A percentile compares a stretch with the other conserved stretches of the same genome.
Evolutionary conservation across 257 asterid species (phyloP).

Genomic region (Solanum arcanum): DNA sequence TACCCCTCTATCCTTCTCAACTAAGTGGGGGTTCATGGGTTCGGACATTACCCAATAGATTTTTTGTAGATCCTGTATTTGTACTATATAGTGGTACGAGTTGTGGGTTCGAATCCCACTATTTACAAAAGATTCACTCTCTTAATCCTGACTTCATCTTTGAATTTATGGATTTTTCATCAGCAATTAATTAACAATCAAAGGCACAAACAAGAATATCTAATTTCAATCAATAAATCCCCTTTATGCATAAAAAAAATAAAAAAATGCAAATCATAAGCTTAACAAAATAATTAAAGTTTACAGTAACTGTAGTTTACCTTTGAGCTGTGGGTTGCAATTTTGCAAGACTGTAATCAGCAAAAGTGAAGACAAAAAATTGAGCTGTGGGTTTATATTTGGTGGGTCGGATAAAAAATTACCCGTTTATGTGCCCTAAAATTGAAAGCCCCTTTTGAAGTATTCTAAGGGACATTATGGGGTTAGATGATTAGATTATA

Average conservation of each 20-base stretch:
- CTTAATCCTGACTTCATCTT: no score
- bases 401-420: not conserved
- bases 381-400: not conserved
- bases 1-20: not conserved
- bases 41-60: fast-evolving
- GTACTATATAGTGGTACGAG: no score
- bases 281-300: not conserved
- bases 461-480: not conserved
- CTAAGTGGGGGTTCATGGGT: not conserved
- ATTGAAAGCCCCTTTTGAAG: not conserved
- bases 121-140: no score
- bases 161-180: not conserved
- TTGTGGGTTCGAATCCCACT: no score
- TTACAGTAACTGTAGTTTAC: not conserved
- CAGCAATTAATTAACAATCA: not conserved
- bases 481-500: not conserved
- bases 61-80: no score
- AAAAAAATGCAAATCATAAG: not conserved
- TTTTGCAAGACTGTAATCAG: not conserved
- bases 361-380: not conserved
- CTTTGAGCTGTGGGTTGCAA: not conserved
- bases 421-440: not conserved
- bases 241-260: not conserved
- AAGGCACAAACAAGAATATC: not conserved
- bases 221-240: not conserved